These are phyloP conservation scores for Penicillium desertorum DNA, from an alignment of 495 filamentous ascomycete genomes.

Conservation along the genomic window DNA sequence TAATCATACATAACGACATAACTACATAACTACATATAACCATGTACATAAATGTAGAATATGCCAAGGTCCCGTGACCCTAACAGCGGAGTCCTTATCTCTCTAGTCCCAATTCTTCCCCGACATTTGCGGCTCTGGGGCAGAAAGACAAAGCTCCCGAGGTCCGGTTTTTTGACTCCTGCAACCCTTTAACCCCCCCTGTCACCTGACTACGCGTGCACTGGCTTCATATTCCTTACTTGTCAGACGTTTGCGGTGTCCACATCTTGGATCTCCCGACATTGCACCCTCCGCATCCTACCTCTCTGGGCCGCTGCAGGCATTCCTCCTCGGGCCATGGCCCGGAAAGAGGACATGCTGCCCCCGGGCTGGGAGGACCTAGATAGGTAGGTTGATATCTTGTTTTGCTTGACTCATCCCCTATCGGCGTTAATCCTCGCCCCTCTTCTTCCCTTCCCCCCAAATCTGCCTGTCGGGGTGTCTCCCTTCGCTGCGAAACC, in stretches of 20 bases:
- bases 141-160: constrained; percentile 8
- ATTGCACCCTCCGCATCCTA: constrained; percentile 12
- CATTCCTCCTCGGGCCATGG: constrained; percentile 51
- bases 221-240: constrained; percentile 1
- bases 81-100: constrained; percentile 9
- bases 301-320: constrained; percentile 23
- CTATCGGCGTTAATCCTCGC: neutral
- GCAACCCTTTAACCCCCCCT: constrained; percentile 1
- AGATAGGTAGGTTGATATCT: constrained; percentile 44
- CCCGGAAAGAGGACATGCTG: constrained; percentile 51
- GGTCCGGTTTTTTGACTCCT: neutral
- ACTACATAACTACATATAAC: neutral
- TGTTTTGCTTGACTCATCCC: constrained; percentile 13
- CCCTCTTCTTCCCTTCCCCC: neutral
- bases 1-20: neutral
- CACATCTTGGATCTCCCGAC: constrained; percentile 5
- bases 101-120: constrained; percentile 6
- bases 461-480: constrained; percentile 1
- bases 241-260: constrained; percentile 18
- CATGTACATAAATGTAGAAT: neutral
- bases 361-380: constrained; percentile 51
- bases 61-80: constrained; percentile 6
- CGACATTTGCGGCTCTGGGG: constrained; percentile 30
- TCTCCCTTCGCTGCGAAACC: constrained; percentile 23
- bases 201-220: constrained; percentile 31